Conservation (phyloP, 257 asterid species). For the Gentiana dahurica region DNA sequence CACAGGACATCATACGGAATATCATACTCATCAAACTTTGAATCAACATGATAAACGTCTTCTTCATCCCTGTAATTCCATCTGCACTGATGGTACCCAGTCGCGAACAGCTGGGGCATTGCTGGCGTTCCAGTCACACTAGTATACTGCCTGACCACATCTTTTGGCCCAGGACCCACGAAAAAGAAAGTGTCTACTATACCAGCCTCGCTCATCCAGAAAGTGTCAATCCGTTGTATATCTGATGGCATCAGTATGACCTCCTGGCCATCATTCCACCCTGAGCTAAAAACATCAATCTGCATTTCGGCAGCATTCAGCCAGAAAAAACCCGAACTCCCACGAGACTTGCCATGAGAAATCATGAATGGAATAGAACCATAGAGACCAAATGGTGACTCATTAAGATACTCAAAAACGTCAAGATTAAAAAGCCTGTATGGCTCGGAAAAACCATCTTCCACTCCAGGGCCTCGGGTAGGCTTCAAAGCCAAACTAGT, state of each 20-base stretch:
- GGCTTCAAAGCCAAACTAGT: conserved; percentile 85
- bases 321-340: conserved; percentile 95
- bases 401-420: conserved; percentile 75
- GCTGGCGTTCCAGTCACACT: conserved; percentile 81
- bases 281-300: conserved; percentile 77
- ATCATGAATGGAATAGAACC: conserved; percentile 87
- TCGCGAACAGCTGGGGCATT: conserved; percentile 86
- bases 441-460: conserved; percentile 66
- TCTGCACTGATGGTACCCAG: conserved; percentile 91
- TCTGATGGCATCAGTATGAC: conserved; percentile 56
- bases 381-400: conserved; percentile 95
- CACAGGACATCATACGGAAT: conserved; percentile 94
- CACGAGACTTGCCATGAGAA: conserved; percentile 74
- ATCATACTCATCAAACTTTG: conserved; percentile 85
- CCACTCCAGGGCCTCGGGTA: conserved; percentile 80
- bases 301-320: conserved; percentile 99
- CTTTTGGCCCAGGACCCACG: conserved; percentile 86
- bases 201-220: conserved; percentile 99
- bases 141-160: conserved; percentile 80
- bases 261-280: conserved; percentile 59
- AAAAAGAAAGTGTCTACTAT: conserved; percentile 84
- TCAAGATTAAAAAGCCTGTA: conserved; percentile 89
- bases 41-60: conserved; percentile 72
- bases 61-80: conserved; percentile 99
- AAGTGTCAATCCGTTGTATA: conserved; percentile 69